Conservation (phyloP, 2,329 filamentous ascomycete species). For the Ceratocystis variospora region DNA sequence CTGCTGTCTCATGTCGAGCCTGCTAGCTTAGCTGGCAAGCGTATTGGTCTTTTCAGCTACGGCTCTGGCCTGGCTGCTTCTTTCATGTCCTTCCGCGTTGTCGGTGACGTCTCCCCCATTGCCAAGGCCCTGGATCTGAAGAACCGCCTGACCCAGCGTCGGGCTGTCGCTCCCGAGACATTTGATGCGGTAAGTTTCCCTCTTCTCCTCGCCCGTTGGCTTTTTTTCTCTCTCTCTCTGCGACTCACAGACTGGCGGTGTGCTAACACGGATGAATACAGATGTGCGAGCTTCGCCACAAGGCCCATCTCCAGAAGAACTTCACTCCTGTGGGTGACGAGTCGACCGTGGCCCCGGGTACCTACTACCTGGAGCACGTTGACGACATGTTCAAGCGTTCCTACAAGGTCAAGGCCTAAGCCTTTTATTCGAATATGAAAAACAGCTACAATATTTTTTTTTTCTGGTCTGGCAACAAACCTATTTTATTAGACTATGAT, state of each 20-base stretch:
- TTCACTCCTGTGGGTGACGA: slow-evolving; percentile 55
- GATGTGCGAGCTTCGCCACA: slow-evolving; percentile 70
- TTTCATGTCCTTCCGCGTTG: slow-evolving; percentile 60
- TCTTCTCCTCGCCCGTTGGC: background rate
- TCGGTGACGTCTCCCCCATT: slow-evolving; percentile 55
- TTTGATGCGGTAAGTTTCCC: slow-evolving; percentile 54
- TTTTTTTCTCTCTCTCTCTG: background rate
- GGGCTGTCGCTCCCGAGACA: slow-evolving; percentile 52
- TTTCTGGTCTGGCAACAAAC: background rate
- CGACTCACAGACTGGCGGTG: background rate
- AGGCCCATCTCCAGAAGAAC: slow-evolving; percentile 70
- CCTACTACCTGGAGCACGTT: slow-evolving; percentile 68
- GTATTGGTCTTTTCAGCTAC: slow-evolving; percentile 65
- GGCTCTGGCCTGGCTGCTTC: slow-evolving; percentile 60
- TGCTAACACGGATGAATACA: slow-evolving; percentile 24
- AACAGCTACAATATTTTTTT: slow-evolving; percentile 1
- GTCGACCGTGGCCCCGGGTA: slow-evolving; percentile 51
- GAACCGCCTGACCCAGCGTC: slow-evolving; percentile 50
- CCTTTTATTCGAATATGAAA: slow-evolving; percentile 10
- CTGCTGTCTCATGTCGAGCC: slow-evolving; percentile 51
- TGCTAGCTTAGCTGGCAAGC: slow-evolving; percentile 54
- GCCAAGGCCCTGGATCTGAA: slow-evolving; percentile 56
- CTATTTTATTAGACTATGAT: slow-evolving; percentile 3
- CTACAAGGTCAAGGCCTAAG: slow-evolving; percentile 61
- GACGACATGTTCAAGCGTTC: slow-evolving; percentile 77